These are phyloP conservation scores for Graphilbum ipis-grandicollis DNA, from an alignment of 2,329 filamentous ascomycete species.

Conservation along the genomic window DNA sequence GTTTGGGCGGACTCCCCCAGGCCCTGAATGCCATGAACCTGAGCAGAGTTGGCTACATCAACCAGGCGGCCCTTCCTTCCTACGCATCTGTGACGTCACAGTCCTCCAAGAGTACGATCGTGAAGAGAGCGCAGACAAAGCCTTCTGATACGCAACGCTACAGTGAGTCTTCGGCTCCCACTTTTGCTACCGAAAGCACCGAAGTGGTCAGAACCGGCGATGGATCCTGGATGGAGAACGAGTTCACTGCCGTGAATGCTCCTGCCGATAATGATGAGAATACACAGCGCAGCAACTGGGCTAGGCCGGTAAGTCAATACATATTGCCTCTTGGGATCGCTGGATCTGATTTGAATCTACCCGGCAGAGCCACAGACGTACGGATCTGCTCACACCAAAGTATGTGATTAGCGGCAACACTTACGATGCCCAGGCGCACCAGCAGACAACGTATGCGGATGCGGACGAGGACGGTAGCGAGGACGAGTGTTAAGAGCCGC, in stretches of 20 bases:
- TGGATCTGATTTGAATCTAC: too few relatives aligned
- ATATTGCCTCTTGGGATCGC: too few relatives aligned
- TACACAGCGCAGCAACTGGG: slow-evolving; percentile 5
- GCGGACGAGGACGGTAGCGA: slow-evolving; percentile 7
- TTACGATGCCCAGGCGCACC: background rate
- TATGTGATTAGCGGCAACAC: slow-evolving; percentile 5
- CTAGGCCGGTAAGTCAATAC: slow-evolving; percentile 7
- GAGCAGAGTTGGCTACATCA: background rate
- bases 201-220: background rate
- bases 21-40: slow-evolving; percentile 7
- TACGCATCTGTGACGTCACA: background rate
- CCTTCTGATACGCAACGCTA: background rate
- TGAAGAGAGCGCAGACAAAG: background rate
- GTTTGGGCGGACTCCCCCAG: slow-evolving; percentile 4
- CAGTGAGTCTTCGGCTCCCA: background rate
- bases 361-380: background rate
- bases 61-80: background rate
- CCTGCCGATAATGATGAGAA: background rate
- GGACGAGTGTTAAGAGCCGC: slow-evolving; percentile 6
- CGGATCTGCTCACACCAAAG: background rate
- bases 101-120: background rate
- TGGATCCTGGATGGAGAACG: slow-evolving; percentile 3
- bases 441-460: slow-evolving; percentile 4
- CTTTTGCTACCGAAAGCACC: background rate
- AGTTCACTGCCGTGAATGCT: background rate